Percentiles rank a stretch among this genome's conserved stretches.
Evolutionary conservation across 2,329 filamentous ascomycete species (phyloP).

Genomic region (Endoconidiophora laricicola): DNA sequence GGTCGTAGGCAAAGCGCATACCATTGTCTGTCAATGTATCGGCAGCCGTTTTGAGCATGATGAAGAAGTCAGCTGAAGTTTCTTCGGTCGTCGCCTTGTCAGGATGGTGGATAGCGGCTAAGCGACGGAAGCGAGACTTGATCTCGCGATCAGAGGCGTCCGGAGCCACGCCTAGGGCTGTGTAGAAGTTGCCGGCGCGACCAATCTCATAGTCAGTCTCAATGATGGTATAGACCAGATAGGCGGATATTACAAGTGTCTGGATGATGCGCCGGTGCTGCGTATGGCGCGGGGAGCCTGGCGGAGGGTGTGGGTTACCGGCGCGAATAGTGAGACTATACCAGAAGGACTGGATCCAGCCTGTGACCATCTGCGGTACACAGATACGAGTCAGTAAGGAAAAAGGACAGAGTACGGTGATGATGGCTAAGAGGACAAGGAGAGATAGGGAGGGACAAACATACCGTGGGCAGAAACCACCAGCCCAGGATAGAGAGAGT

Average conservation of each 20-base stretch:
- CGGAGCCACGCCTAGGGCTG: conserved; percentile 53
- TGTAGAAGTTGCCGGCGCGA: conserved; percentile 59
- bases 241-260: conserved; percentile 63
- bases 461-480: conserved; percentile 32
- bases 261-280: conserved; percentile 69
- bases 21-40: conserved; percentile 67
- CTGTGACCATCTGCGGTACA: conserved; percentile 49
- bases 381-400: conserved; percentile 12
- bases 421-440: neutral
- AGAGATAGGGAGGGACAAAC: conserved; percentile 13
- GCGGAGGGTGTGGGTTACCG: conserved; percentile 61
- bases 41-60: conserved; percentile 66
- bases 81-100: conserved; percentile 47
- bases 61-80: conserved; percentile 39
- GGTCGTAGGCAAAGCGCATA: conserved; percentile 73
- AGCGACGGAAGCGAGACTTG: conserved; percentile 68
- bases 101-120: conserved; percentile 59
- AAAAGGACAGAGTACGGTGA: neutral
- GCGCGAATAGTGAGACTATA: conserved; percentile 82
- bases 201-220: conserved; percentile 75
- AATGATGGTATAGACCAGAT: conserved; percentile 83
- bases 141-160: conserved; percentile 57
- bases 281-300: conserved; percentile 50
- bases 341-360: conserved; percentile 62
- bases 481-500: conserved; percentile 31